These are phyloP conservation scores for Cornus suecica DNA, from an alignment of 148 eudicot species.

Conservation along the genomic window DNA sequence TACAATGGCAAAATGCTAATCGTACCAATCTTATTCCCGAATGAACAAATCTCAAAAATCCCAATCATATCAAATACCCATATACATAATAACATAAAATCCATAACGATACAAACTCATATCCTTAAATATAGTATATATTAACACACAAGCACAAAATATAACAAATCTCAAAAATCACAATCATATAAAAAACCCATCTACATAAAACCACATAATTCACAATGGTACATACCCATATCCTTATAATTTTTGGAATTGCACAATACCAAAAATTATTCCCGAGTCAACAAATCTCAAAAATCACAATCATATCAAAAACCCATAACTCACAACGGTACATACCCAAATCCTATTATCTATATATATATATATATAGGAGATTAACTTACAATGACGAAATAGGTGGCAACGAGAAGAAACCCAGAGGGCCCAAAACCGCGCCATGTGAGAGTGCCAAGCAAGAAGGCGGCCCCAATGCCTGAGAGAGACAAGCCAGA, in stretches of 20 bases:
- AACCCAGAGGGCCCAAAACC: conserved; percentile 73
- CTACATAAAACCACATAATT: not conserved
- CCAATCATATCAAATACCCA: not conserved
- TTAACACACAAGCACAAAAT: no score
- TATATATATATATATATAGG: not conserved
- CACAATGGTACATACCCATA: not conserved
- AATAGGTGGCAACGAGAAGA: conserved; percentile 82
- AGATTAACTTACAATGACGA: conserved; percentile 63
- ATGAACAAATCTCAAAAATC: not conserved
- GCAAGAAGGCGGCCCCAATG: conserved; percentile 78
- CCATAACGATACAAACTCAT: not conserved
- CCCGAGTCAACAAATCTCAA: not conserved
- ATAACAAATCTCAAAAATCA: not conserved
- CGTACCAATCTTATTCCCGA: not conserved
- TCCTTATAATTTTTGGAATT: no score
- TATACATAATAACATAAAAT: not conserved
- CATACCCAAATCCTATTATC: not conserved
- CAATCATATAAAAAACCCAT: not conserved
- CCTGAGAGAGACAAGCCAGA: conserved; percentile 70
- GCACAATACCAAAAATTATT: no score
- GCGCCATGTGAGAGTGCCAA: conserved; percentile 87
- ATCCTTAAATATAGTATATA: no score
- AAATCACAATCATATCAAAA: not conserved
- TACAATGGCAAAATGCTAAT: not conserved
- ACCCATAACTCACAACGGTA: not conserved